Base-by-base conservation (phyloP, 805 yeast genomes). In the Cyberlindnera bimundalis region DNA sequence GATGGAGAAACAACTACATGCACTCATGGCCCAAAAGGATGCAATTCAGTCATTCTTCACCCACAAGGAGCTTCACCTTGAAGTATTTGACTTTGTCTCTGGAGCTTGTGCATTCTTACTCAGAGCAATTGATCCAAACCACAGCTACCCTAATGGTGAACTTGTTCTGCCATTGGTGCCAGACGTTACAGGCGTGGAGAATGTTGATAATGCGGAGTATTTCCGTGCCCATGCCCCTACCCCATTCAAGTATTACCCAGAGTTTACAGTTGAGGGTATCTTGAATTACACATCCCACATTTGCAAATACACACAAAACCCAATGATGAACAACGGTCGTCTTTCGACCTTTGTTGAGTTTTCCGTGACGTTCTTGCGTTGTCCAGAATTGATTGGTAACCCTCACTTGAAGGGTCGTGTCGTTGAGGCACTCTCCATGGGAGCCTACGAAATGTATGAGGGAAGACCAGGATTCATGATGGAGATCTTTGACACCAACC, bases 361-460 rank as follows among this genome's bases (percentile, higher is more conserved):
- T 59, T 70, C 82, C 1, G 80, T 89, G 14, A 73, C 81, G 1
- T 72, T 90, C 42, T 66, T 93, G 56, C 78, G 96, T 60, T 84
- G 93, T 58, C 90, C 93, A 2, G 93, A 85, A 58, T 59, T 85
- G 27, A 71, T 93, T 37, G 86, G 93, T 39, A 93, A 93, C 56
- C 99, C 99, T 0, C 96, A 93, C 66, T 72, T 93, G 66, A 91
- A 93, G 55, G 81, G 95, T 15, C 78, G 82, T 54, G 66, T 93
- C 37, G 84, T 87, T 16, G 96, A 91, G 59, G 71, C 87, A 19
- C 67, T 93, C 39, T 88, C 83, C 52, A 68, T 73, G 47, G 98
- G 98, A 0, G 68, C 86, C 0, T 65, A 77, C 49, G 82, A 83
- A 10, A 48, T 70, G 36, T 53, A 61, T 25, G 85, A 79, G 23